Evolutionary conservation across 2,329 filamentous ascomycete species (phyloP).

Genomic region (Cercospora canescens): DNA sequence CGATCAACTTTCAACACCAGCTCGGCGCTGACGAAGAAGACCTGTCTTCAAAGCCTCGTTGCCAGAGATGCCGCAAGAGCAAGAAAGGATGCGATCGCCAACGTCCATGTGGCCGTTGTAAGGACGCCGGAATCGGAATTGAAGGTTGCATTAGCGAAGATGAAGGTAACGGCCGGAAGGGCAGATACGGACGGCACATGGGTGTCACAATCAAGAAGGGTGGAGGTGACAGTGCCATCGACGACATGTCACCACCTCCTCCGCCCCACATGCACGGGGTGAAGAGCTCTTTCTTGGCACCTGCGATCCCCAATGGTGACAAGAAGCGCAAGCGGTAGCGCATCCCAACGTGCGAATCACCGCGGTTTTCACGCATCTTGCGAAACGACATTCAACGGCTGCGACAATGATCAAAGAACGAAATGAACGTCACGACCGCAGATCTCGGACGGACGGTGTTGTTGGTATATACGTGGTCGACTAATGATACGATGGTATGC

Average conservation of each 20-base stretch:
- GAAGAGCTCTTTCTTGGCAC: slow-evolving; percentile 36
- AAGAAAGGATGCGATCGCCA: slow-evolving; percentile 99
- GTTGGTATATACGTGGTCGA: not conserved
- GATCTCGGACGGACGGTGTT: not conserved
- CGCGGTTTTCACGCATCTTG: not conserved
- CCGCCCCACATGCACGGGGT: slow-evolving; percentile 34
- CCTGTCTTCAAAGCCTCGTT: slow-evolving; percentile 90
- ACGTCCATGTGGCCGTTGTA: slow-evolving; percentile 90
- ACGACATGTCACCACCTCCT: slow-evolving; percentile 19
- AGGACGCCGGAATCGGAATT: slow-evolving; percentile 88
- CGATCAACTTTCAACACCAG: slow-evolving; percentile 62
- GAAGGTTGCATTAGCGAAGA: slow-evolving; percentile 97
- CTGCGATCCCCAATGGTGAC: slow-evolving; percentile 59
- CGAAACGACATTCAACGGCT: slow-evolving; percentile 4
- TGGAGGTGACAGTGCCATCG: slow-evolving; percentile 18
- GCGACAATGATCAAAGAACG: not conserved
- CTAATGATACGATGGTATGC: not conserved
- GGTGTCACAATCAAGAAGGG: slow-evolving; percentile 65
- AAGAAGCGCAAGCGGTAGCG: slow-evolving; percentile 51
- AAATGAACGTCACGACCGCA: not conserved
- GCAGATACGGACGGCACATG: slow-evolving; percentile 77
- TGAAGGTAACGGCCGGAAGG: slow-evolving; percentile 95
- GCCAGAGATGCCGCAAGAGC: slow-evolving; percentile 97
- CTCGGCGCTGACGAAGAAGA: slow-evolving; percentile 75
- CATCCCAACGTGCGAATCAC: not conserved